Evolutionary conservation across 2,329 filamentous ascomycete species (phyloP), one percentile per base, ranked within the genome.

Genomic region (Coniochaeta sp.): DNA sequence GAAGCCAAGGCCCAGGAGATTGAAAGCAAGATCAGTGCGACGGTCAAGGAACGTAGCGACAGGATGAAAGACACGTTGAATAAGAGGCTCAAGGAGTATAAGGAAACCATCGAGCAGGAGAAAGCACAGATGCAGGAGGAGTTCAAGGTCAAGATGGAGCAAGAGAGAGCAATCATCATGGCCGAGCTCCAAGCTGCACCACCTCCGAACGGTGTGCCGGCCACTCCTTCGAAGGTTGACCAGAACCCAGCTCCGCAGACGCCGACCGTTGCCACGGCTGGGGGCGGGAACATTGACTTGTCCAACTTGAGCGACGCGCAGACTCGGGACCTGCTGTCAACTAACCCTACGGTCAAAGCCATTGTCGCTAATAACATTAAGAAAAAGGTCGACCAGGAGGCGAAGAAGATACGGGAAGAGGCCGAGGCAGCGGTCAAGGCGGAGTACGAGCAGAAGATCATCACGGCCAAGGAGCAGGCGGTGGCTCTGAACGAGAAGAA

Each of bases 401-500:
- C 82, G n/a, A 79, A 83, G 61, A 87, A 82, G 69, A 71, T 85
- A 33, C 82, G 81, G 64, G 76, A 81, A 1, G 84, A 86, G 65
- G 72, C 76, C 5, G 80, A 85, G 65, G 74, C 74, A 31, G 66
- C 72, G 5, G 60, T 79, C 38, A 79, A 78, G 69, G 62, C 68
- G 11, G 79, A 85, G 61, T 79, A 76, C 59, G 82, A 86, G 57
- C 74, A 77, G 44, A 86, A 84, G 72, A 74, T 84, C 24, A 66
- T 69, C 14, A 77, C 80, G 58, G 84, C 82, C 12, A 77, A 79
- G 59, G 82, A 87, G 63, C 81, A 89, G 71, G 88, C 87, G 3
- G 83, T 89, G 58, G 82, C 89, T 63, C 82, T 95, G 76, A 86
- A 87, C 52, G 84, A 87, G 38, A 93, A 93, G 77, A 91, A 90